These are phyloP conservation scores for Citrullus amarus DNA, from an alignment of 306 rosid species.

Conservation along the genomic window DNA sequence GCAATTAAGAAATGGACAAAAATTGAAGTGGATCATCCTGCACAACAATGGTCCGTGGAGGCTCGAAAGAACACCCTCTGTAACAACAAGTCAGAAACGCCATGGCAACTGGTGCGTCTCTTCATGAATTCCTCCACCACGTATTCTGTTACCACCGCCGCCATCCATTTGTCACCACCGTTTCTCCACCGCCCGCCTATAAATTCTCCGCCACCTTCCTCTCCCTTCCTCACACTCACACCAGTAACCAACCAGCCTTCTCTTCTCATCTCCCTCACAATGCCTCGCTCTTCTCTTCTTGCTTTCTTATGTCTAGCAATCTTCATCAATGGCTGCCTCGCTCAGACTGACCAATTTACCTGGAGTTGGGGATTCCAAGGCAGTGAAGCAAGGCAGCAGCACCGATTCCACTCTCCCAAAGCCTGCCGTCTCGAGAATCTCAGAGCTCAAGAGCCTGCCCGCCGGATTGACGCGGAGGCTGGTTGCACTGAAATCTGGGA, in stretches of 20 bases:
- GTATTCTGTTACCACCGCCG: neutral
- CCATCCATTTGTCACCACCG: neutral
- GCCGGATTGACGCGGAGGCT: constrained; percentile 15
- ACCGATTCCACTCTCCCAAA: constrained; percentile 3
- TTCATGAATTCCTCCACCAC: neutral
- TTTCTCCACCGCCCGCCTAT: neutral
- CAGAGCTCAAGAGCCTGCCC: constrained; percentile 5
- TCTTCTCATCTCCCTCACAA: neutral
- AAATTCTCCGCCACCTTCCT: neutral
- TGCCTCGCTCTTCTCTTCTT: constrained; percentile 12
- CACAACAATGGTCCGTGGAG: neutral
- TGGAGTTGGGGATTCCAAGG: neutral
- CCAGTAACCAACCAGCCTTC: neutral
- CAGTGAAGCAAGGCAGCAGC: neutral
- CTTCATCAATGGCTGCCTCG: constrained; percentile 15
- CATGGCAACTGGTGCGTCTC: constrained; percentile 5
- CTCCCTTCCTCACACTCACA: neutral
- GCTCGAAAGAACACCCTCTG: neutral
- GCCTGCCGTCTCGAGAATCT: constrained; percentile 18
- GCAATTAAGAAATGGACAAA: too few species aligned
- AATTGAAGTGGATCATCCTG: neutral
- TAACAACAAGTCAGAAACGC: neutral
- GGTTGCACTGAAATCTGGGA: constrained; percentile 21
- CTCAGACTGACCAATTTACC: constrained; percentile 4
- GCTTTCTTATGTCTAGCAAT: neutral